Base-by-base conservation (phyloP, 768 basidiomycete genomes). In the Boletus sp. region DNA sequence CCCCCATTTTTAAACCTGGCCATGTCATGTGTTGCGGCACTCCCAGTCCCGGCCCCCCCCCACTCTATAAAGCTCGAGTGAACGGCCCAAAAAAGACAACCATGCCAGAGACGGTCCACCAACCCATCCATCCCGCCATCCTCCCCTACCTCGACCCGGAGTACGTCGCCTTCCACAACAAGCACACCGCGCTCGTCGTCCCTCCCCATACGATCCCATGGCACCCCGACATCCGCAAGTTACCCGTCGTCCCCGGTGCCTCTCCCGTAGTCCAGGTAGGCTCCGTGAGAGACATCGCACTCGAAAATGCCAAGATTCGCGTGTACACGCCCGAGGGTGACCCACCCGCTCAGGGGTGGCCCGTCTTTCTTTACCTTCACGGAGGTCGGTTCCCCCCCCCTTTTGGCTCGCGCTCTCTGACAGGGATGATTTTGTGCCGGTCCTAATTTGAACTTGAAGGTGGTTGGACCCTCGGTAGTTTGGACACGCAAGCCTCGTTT, bases 381-480 rank as follows among this genome's bases (percentile, higher is more conserved):
- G 88, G 88, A 54, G 87, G 87, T 81, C 48, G 32, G 76, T 50
- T 13, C 19, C 27, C 10, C 25, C 30, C 29, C 11, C 14, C 5
- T 21, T 11, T 13, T 21, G 11, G 19, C 10, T n/a, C 9, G 25
- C 25, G 25, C 25, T 7, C 37, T 37, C 27, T 56, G 27, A 51
- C 23, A 44, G 23, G 1, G 23, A 1, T 46, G 11, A 15, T 46
- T 46, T 46, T 14, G 14, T 46, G 19, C 30, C 8, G 30, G 30
- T 13, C n/a, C 30, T 32, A 9, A 32, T 21, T 15, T 33, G 4
- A 57, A 84, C 8, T 45, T 32, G 6, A 57, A 84, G 87, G 88
- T 29, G 87, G 88, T 33, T 88, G 88, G 88, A 87, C 86, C 0
- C 74, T 88, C 2, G 88, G 88, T 0, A 79, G 74, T 50, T 84